phyloP scores from a whole-genome alignment of 768 basidiomycete genomes.

The Brasilioporus rufonigricans region DNA sequence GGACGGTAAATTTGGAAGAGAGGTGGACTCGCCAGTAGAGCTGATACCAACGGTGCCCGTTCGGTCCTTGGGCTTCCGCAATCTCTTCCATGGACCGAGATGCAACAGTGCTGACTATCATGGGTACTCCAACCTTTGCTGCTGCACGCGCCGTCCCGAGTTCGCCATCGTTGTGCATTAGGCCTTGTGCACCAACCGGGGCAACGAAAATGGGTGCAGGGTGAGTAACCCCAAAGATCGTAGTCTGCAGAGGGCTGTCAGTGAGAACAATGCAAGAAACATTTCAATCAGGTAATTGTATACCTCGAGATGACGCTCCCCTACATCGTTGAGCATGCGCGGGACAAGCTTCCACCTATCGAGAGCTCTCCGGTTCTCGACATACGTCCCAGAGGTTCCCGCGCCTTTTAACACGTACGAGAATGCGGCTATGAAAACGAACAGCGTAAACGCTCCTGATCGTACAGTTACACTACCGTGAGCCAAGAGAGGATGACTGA shows the following conservation, averaged over 20 bases:
- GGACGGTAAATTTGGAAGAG: no score
- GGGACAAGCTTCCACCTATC: constrained; percentile 56
- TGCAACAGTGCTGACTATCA: constrained; percentile 26
- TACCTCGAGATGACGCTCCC: constrained; percentile 50
- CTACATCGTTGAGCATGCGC: constrained; percentile 52
- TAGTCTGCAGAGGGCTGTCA: constrained; percentile 42
- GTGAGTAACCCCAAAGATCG: constrained; percentile 43
- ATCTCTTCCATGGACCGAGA: constrained; percentile 51
- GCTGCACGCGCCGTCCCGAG: constrained; percentile 45
- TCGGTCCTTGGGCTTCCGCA: constrained; percentile 41
- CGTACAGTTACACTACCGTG: background rate
- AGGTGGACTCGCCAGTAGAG: constrained; percentile 29
- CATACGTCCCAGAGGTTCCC: constrained; percentile 61
- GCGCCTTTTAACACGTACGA: constrained; percentile 70
- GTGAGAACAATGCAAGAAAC: background rate
- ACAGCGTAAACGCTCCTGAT: background rate
- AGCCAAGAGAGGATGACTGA: constrained; percentile 21
- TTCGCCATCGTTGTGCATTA: constrained; percentile 46
- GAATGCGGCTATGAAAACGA: constrained; percentile 50
- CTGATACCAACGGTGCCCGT: constrained; percentile 48
- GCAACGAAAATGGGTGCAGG: constrained; percentile 48
- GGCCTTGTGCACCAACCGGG: constrained; percentile 54
- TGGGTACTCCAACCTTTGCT: constrained; percentile 43
- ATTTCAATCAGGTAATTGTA: background rate
- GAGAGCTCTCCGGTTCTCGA: constrained; percentile 59